These are phyloP conservation scores for Cyclotella atomus DNA, from an alignment of 108 stramenopile genomes.

Conservation along the genomic window DNA sequence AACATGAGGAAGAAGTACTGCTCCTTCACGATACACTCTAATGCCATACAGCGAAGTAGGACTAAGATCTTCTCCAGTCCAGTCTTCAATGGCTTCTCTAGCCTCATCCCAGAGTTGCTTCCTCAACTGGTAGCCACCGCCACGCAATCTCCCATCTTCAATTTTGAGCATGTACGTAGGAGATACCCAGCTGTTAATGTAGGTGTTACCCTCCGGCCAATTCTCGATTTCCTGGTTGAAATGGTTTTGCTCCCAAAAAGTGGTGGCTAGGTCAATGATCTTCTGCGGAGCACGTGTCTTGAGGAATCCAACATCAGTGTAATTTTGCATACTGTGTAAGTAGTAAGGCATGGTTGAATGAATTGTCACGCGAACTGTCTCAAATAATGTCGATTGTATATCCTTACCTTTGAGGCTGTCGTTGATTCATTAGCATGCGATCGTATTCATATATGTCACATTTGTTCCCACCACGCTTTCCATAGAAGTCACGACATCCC, in stretches of 20 bases:
- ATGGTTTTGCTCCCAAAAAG: slow-evolving; percentile 62
- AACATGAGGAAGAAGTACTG: slow-evolving; percentile 69
- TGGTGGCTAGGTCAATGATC: slow-evolving; percentile 33
- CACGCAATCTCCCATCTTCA: slow-evolving; percentile 51
- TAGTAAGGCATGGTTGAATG: neutral
- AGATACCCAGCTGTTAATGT: slow-evolving; percentile 44
- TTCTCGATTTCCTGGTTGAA: slow-evolving; percentile 41
- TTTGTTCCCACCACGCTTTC: neutral
- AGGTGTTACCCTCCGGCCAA: slow-evolving; percentile 61
- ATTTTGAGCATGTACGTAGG: slow-evolving; percentile 53
- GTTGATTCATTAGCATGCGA: slow-evolving; percentile 56
- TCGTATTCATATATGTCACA: slow-evolving; percentile 65
- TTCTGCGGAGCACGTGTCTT: slow-evolving; percentile 55
- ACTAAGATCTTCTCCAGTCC: slow-evolving; percentile 67
- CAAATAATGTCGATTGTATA: neutral
- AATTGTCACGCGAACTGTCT: neutral
- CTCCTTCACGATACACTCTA: slow-evolving; percentile 60
- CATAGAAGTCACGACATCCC: slow-evolving; percentile 41
- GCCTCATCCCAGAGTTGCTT: slow-evolving; percentile 55
- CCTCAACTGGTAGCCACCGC: slow-evolving; percentile 44
- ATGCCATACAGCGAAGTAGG: slow-evolving; percentile 77
- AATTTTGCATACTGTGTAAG: slow-evolving; percentile 40
- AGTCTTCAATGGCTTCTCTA: slow-evolving; percentile 60
- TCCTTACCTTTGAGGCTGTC: slow-evolving; percentile 38
- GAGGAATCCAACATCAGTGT: slow-evolving; percentile 59